Evolutionary conservation across 2,329 filamentous ascomycete species (phyloP).

Genomic region (Venturia nashicola): DNA sequence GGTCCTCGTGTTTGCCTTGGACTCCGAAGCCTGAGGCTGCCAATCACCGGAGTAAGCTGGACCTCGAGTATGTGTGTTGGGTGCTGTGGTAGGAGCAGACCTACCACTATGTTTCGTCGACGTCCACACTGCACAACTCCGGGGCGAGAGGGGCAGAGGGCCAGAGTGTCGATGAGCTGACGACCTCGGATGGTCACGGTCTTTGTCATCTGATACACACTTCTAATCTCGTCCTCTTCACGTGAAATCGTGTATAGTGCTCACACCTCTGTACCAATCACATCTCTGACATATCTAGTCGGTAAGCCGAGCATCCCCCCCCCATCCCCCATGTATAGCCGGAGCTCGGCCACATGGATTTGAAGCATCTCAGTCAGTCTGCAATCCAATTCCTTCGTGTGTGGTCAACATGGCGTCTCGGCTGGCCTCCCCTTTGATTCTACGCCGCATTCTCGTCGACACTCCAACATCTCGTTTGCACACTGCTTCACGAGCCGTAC

Average conservation of each 20-base stretch:
- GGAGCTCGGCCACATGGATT: background rate
- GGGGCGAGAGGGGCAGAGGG: too few relatives aligned
- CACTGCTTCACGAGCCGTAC: background rate
- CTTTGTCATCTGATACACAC: too few relatives aligned
- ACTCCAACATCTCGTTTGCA: background rate
- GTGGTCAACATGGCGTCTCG: background rate
- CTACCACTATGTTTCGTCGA: too few relatives aligned
- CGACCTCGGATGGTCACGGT: too few relatives aligned
- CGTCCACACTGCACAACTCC: too few relatives aligned
- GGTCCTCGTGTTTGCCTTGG: background rate
- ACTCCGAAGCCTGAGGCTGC: background rate
- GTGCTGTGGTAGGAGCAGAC: too few relatives aligned
- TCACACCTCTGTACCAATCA: background rate
- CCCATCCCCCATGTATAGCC: background rate
- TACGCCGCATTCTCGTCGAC: background rate
- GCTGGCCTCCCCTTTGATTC: background rate
- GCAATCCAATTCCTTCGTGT: background rate
- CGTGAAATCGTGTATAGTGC: background rate
- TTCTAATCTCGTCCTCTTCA: background rate
- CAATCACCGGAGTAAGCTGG: too few relatives aligned
- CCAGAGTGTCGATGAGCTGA: too few relatives aligned
- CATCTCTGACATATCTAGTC: background rate
- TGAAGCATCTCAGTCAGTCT: background rate
- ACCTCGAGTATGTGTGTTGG: too few relatives aligned
- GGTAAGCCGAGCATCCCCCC: conserved; percentile 2